Evolutionary conservation across 257 asterid genomes (phyloP).

Genomic region (Penstemon barbatus): DNA sequence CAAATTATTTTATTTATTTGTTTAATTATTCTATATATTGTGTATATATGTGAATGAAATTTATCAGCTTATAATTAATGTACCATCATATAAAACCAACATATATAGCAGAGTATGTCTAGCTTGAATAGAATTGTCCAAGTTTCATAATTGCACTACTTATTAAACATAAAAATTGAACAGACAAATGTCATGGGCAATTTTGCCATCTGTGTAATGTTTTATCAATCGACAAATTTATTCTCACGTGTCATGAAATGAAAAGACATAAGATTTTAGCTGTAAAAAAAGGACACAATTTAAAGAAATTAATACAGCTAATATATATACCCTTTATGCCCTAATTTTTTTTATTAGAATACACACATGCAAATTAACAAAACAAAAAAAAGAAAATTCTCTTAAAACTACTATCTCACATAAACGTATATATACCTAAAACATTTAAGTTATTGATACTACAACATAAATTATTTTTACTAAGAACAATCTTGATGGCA

Average conservation of each 20-base stretch:
- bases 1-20: no score
- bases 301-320: no score
- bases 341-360: no score
- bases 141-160: background rate
- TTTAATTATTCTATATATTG: background rate
- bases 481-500: no score
- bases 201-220: background rate
- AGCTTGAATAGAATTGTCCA: background rate
- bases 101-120: background rate
- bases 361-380: no score
- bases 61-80: background rate
- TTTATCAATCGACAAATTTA: background rate
- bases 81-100: background rate
- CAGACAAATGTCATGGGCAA: background rate
- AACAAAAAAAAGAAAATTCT: no score
- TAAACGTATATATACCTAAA: no score
- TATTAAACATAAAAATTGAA: background rate
- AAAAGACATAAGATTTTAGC: background rate
- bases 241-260: conserved; percentile 4
- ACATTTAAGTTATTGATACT: no score
- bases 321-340: no score
- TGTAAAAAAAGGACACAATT: no score
- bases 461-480: no score
- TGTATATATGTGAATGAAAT: background rate
- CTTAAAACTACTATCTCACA: no score